Percentiles rank a stretch among this genome's conserved stretches.
These are phyloP conservation scores for Chionographis japonica DNA, from an alignment of 106 monocot species.

Conservation along the genomic window DNA sequence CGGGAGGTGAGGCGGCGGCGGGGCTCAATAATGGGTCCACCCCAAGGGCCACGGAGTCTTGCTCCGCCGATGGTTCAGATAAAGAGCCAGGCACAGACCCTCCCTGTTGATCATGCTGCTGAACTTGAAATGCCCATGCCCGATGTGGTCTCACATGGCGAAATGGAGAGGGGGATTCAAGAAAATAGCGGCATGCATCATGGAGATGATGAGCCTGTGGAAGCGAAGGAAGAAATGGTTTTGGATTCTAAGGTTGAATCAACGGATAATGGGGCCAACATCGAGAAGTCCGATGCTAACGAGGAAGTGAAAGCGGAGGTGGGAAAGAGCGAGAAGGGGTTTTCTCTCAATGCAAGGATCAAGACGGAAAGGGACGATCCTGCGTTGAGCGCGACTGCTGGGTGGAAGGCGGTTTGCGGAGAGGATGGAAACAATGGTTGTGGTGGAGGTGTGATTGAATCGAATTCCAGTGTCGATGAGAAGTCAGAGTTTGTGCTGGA, in stretches of 20 bases:
- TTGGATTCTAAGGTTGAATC: conserved; percentile 6
- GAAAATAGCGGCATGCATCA: conserved; percentile 11
- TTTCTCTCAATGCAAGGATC: conserved; percentile 57
- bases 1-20: conserved; percentile 58
- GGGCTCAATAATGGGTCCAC: not conserved
- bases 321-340: conserved; percentile 22
- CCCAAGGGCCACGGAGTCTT: not conserved
- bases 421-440: conserved; percentile 17
- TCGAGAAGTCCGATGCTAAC: conserved; percentile 7
- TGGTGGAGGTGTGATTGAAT: conserved; percentile 13
- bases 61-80: not conserved
- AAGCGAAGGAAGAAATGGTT: conserved; percentile 10
- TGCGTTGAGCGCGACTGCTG: conserved; percentile 46
- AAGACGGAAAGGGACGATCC: conserved; percentile 30
- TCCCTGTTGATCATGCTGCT: not conserved
- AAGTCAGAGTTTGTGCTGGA: conserved; percentile 54
- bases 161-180: conserved; percentile 6
- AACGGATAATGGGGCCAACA: not conserved
- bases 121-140: conserved; percentile 9
- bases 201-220: conserved; percentile 7
- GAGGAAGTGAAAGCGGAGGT: conserved; percentile 18
- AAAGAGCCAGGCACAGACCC: conserved; percentile 15
- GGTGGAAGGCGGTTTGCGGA: conserved; percentile 45
- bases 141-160: not conserved
- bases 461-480: conserved; percentile 28